These are phyloP conservation scores for Penicillium simplicissimum DNA, from an alignment of 495 filamentous ascomycete genomes.

Conservation along the genomic window DNA sequence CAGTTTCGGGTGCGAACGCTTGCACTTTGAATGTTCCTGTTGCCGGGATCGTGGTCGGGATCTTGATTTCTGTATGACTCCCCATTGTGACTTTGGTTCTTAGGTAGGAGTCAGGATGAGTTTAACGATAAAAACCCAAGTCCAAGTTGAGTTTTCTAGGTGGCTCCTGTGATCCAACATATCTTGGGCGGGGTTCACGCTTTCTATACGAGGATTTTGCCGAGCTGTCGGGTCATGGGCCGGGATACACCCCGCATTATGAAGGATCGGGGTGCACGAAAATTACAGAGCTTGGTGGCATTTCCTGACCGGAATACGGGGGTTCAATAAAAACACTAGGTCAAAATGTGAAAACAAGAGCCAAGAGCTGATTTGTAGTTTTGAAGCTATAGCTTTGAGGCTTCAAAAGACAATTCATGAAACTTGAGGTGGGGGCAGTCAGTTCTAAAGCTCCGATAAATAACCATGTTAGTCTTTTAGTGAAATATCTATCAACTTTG, in stretches of 20 bases:
- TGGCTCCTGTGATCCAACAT: background rate
- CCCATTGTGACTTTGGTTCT: background rate
- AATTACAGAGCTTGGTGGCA: no score
- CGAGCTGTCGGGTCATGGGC: slow-evolving; percentile 3
- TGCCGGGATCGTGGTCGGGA: background rate
- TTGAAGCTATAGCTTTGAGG: no score
- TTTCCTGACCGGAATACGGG: no score
- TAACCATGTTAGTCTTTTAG: background rate
- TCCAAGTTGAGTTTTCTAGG: background rate
- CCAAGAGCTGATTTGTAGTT: no score
- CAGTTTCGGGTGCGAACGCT: slow-evolving; percentile 4
- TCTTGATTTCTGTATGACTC: slow-evolving; percentile 1
- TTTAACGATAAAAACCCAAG: background rate
- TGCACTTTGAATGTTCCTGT: slow-evolving; percentile 12
- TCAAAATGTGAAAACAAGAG: no score
- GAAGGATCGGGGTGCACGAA: background rate
- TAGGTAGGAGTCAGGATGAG: background rate
- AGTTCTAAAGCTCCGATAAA: background rate
- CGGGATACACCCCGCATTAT: background rate
- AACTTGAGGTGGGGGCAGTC: no score
- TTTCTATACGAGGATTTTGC: background rate
- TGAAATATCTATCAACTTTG: background rate
- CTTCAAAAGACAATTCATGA: no score
- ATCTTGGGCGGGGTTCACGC: background rate
- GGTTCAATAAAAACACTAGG: no score